A percentile compares a stretch with the other conserved stretches of the same genome.
phyloP scores from a whole-genome alignment of 2,329 filamentous ascomycete genomes.

The Sporothrix phasma region DNA sequence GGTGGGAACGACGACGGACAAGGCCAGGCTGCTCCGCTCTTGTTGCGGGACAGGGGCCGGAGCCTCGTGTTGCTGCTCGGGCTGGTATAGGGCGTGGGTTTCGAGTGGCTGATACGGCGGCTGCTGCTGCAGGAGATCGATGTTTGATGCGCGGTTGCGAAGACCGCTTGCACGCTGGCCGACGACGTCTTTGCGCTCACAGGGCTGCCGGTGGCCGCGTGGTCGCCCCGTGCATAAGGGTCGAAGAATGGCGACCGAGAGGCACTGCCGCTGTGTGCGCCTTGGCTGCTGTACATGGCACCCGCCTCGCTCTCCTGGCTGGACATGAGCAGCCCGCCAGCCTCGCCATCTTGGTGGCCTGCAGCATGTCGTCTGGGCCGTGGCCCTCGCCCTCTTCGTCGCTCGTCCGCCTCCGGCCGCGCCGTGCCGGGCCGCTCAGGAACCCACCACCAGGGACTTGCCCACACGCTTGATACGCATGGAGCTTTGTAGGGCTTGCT shows the following conservation, averaged over 20 bases:
- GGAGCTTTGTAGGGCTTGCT: slow-evolving; percentile 57
- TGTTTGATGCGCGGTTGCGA: slow-evolving; percentile 28
- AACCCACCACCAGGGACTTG: slow-evolving; percentile 62
- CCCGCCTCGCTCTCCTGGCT: slow-evolving; percentile 33
- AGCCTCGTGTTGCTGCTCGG: not conserved
- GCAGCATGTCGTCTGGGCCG: slow-evolving; percentile 19
- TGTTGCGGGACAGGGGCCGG: not conserved
- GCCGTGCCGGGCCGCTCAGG: slow-evolving; percentile 66
- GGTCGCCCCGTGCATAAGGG: slow-evolving; percentile 34
- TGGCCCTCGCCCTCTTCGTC: slow-evolving; percentile 49
- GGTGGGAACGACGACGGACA: slow-evolving; percentile 1
- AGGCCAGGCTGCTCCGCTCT: not conserved
- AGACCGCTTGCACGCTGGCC: slow-evolving; percentile 10
- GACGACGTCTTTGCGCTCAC: slow-evolving; percentile 38
- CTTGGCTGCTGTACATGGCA: slow-evolving; percentile 23
- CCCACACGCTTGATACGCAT: slow-evolving; percentile 69
- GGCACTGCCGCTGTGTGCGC: slow-evolving; percentile 28
- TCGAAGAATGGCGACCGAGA: slow-evolving; percentile 36
- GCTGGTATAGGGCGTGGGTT: not conserved
- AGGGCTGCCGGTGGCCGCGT: slow-evolving; percentile 49
- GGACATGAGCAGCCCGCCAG: slow-evolving; percentile 29
- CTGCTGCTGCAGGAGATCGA: not conserved
- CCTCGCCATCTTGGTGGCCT: slow-evolving; percentile 30
- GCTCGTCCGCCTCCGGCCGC: slow-evolving; percentile 57
- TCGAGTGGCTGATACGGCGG: not conserved